Conservation (phyloP, 257 asterid genomes). For the Nicotiana undulata region DNA sequence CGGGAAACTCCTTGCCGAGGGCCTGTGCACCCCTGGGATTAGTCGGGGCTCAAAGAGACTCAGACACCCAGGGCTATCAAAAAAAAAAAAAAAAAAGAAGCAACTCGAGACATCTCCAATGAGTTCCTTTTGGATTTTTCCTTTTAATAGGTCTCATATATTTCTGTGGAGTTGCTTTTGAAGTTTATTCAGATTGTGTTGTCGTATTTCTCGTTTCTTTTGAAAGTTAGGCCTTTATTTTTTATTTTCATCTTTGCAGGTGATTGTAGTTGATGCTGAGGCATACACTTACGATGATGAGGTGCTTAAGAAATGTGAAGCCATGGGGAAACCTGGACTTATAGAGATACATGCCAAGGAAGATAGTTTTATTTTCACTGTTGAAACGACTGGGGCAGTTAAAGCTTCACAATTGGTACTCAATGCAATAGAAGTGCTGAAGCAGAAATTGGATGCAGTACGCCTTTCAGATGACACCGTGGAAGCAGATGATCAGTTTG, state of each 20-base stretch:
- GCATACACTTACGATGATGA: conserved; percentile 92
- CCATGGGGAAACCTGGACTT: conserved; percentile 76
- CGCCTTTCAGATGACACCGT: conserved; percentile 92
- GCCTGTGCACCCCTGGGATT: no score
- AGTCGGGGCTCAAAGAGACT: no score
- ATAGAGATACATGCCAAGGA: conserved; percentile 82
- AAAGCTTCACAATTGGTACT: conserved; percentile 82
- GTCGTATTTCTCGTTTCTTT: background rate
- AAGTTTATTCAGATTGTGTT: no score
- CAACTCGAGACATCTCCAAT: background rate
- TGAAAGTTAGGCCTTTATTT: background rate
- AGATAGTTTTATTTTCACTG: conserved; percentile 86
- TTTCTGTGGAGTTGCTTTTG: background rate
- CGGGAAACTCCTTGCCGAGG: no score
- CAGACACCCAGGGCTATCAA: no score
- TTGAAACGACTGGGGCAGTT: conserved; percentile 87
- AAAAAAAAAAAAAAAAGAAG: no score
- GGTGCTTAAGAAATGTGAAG: conserved; percentile 86
- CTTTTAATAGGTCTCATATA: background rate
- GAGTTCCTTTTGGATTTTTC: background rate
- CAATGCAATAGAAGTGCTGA: conserved; percentile 81
- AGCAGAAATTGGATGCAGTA: conserved; percentile 90
- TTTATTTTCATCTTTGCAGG: conserved; percentile 28
- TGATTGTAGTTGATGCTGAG: conserved; percentile 67
- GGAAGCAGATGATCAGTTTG: conserved; percentile 97